Evolutionary conservation across 305 asterid species (phyloP), one percentile per base, ranked within the genome.

Genomic region (Fraxinus platypoda): DNA sequence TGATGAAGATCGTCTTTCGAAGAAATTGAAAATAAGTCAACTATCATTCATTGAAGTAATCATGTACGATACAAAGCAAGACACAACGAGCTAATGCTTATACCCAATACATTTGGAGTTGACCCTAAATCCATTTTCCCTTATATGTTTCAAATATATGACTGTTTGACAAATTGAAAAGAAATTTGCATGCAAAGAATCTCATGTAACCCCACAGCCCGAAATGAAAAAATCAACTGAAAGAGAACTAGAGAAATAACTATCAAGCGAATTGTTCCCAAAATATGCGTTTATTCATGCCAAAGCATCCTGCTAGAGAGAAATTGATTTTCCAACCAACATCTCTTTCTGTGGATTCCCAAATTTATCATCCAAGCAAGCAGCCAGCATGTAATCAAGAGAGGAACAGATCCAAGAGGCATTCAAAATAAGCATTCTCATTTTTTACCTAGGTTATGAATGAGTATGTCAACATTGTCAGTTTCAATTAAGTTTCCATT

Each of bases 191-290:
- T 70, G 76, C 76, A 33, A 72, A 72, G 43, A 31, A 72, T 72
- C 13, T 72, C 26, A 17, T 6, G 4, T 28, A 31, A 72, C 17
- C 49, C 49, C 26, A 33, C 75, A 28, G 25, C 23, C 11, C 2
- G 25, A 2, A 31, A 30, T 31, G 15, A 31, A 31, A 71, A 34
- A 31, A 17, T n/a, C 26, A 72, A 38, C 34, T 26, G 68, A 75
- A 59, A 26, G 84, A 75, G 21, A 75, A 38, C 46, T 78, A 75
- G 66, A 59, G 31, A 81, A 31, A 74, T 75, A 62, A 73, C 34
- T 37, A n/a, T 26, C 15, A 37, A 37, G 84, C 49, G 19, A 57
- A 35, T 64, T 71, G 78, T 75, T 72, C n/a, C 23, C 34, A 70
- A 72, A 9, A 13, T 33, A 31, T 33, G 43, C 21, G 46, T 72